Base-by-base conservation (phyloP, 139 green algal species). In the Tetraselmis chui region DNA sequence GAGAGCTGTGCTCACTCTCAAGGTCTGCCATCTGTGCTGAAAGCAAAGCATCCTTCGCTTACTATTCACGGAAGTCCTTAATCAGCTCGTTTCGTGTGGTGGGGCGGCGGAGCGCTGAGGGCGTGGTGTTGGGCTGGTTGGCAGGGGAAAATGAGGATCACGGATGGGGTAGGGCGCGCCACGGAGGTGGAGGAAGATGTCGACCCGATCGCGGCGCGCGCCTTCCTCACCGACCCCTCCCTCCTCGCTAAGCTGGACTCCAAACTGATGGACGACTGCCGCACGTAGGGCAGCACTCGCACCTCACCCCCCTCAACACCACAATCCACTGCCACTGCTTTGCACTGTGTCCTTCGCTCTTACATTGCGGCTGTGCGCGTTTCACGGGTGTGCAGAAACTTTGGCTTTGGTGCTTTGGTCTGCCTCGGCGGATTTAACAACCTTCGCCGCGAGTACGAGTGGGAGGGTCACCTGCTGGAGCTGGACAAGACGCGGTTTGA, bases 381-480 rank as follows among this genome's bases (percentile, higher is more conserved):
- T 67, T 67, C 45, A 5, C 45, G 45, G 5, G 45, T 67, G 79
- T 78, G 27, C 82, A 92, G 86, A 28, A 77, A 91, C 32, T 89
- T 87, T 26, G 75, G 81, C 22, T 31, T 94, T 76, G n/a, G 78
- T 22, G 59, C 81, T 1, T 86, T 98, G 27, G 79, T 91, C 26
- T 90, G 88, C 79, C 88, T 98, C 75, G 95, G 95, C 2, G 95
- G 95, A 1, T 98, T 98, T 84, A 76, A 85, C 29, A 98, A 98
- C 87, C 79, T 89, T n/a, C 89, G 95, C 30, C 82, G 89, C 11
- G 94, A 94, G 77, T 94, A 88, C 79, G 77, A 85, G 0, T 98
- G 93, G 92, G 86, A 93, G 74, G 93, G 91, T 1, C 88, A 94
- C 79, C 87, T 86, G 23, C 83, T 98, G 76, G 95, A 98, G 87